phyloP scores from a whole-genome alignment of 1,284 basidiomycete genomes.

The Porogramme epimiltina region DNA sequence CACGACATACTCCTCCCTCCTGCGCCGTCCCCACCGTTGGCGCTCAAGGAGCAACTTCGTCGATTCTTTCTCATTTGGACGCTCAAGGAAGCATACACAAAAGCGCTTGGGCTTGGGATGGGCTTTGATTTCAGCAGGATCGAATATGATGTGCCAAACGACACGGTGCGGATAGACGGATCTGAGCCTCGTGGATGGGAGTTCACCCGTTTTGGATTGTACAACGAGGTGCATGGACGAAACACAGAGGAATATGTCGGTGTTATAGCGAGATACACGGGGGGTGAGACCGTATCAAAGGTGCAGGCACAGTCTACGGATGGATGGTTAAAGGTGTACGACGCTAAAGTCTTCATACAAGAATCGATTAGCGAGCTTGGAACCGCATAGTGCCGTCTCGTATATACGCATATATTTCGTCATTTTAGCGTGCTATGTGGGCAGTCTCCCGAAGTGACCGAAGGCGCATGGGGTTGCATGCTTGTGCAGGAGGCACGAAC shows the following conservation, averaged over 20 bases:
- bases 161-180: constrained; percentile 59
- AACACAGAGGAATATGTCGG: constrained; percentile 59
- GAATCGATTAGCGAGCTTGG: constrained; percentile 44
- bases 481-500: constrained; percentile 1
- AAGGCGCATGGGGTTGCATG: too few relatives aligned
- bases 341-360: constrained; percentile 25
- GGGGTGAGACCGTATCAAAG: constrained; percentile 1
- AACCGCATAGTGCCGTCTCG: too few relatives aligned
- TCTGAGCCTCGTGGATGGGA: constrained; percentile 61
- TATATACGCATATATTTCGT: too few relatives aligned
- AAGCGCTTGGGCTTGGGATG: constrained; percentile 79
- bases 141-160: constrained; percentile 59
- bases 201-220: constrained; percentile 60
- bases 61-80: constrained; percentile 83
- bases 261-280: constrained; percentile 56
- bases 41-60: constrained; percentile 46
- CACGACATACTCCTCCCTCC: constrained; percentile 40
- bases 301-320: constrained; percentile 1
- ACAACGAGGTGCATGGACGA: constrained; percentile 16
- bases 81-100: constrained; percentile 85
- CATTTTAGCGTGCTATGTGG: too few relatives aligned
- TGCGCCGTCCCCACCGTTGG: constrained; percentile 29
- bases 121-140: constrained; percentile 78
- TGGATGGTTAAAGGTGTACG: constrained; percentile 26
- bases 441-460: too few relatives aligned